These are phyloP conservation scores for Wickerhamomyces xylosicus DNA, from an alignment of 805 yeast species.

Conservation along the genomic window DNA sequence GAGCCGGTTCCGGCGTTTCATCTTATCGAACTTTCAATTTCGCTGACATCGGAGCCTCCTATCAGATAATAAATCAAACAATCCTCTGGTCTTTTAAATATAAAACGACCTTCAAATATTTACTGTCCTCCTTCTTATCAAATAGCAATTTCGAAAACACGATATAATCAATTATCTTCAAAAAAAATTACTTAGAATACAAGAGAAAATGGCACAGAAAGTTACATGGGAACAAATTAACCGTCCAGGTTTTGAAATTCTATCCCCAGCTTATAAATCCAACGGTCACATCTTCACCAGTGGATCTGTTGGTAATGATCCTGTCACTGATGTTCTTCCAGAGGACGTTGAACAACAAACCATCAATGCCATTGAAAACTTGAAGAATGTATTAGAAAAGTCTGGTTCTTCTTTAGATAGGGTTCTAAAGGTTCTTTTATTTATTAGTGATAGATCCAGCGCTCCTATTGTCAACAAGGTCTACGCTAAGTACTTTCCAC, in stretches of 20 bases:
- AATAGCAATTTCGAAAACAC: too few relatives aligned
- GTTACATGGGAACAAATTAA: conserved; percentile 27
- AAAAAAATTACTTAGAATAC: too few relatives aligned
- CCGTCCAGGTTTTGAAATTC: conserved; percentile 19
- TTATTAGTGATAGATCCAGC: conserved; percentile 33
- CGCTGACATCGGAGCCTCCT: too few relatives aligned
- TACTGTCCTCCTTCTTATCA: too few relatives aligned
- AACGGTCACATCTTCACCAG: conserved; percentile 33
- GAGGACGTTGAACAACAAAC: conserved; percentile 35
- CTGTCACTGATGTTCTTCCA: conserved; percentile 30
- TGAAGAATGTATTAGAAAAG: conserved; percentile 29
- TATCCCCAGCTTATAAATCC: conserved; percentile 32
- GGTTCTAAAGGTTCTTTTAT: conserved; percentile 39
- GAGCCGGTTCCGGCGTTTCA: too few relatives aligned
- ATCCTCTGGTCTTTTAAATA: too few relatives aligned
- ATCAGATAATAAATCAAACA: too few relatives aligned
- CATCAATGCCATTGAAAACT: conserved; percentile 29
- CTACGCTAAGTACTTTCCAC: conserved; percentile 34
- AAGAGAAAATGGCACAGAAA: conserved; percentile 10
- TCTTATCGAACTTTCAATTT: too few relatives aligned
- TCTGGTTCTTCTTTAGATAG: conserved; percentile 36
- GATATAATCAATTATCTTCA: too few relatives aligned
- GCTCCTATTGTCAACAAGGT: conserved; percentile 33
- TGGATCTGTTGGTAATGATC: conserved; percentile 35
- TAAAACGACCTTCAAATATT: too few relatives aligned